Conservation (phyloP, 1,284 basidiomycete species). For the Ustilago trichophora region DNA sequence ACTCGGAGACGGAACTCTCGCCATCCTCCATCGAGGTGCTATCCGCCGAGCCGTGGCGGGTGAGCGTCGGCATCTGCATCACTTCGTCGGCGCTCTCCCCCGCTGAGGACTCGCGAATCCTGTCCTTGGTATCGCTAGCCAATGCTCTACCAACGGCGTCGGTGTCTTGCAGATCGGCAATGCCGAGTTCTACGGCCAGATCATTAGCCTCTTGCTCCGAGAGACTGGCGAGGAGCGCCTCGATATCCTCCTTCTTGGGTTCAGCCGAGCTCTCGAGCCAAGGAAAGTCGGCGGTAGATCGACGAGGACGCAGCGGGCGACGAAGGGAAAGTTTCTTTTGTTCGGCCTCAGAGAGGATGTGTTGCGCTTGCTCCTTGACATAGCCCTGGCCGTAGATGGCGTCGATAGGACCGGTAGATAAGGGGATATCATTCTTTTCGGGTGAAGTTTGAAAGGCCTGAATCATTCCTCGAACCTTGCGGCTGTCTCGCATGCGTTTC, state of each 20-base stretch:
- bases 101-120: conserved; percentile 4
- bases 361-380: conserved; percentile 46
- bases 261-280: conserved; percentile 16
- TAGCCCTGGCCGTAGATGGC: conserved; percentile 47
- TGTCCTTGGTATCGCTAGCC: neutral
- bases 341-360: conserved; percentile 40
- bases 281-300: conserved; percentile 40
- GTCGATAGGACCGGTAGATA: conserved; percentile 16
- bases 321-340: conserved; percentile 37
- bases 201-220: conserved; percentile 42
- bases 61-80: conserved; percentile 21
- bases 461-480: conserved; percentile 53
- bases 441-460: conserved; percentile 51
- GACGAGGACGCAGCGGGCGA: conserved; percentile 29
- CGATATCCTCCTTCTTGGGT: conserved; percentile 30
- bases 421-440: too few species aligned
- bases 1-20: conserved; percentile 36
- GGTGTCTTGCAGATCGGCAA: conserved; percentile 32
- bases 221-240: conserved; percentile 31
- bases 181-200: too few species aligned
- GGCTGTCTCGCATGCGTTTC: conserved; percentile 56
- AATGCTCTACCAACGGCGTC: conserved; percentile 23
- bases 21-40: conserved; percentile 18
- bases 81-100: conserved; percentile 16
- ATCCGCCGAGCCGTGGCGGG: conserved; percentile 11